These are phyloP conservation scores for Ustilago xerochloae DNA, from an alignment of 1,284 basidiomycete genomes.

Conservation along the genomic window DNA sequence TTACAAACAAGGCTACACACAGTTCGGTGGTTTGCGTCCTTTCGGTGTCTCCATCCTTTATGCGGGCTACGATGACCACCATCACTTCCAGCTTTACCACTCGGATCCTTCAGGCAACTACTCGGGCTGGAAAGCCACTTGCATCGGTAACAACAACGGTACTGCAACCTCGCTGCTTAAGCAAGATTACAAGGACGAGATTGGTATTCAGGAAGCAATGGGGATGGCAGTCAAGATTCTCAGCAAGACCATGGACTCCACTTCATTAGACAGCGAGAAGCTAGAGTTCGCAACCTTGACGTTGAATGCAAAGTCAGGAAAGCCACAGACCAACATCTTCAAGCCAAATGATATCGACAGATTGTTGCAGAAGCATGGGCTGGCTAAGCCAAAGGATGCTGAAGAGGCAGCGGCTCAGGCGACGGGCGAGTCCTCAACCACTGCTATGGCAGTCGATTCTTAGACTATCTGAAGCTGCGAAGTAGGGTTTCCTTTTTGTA, in stretches of 20 bases:
- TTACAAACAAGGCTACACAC: slow-evolving; percentile 98
- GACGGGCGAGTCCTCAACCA: slow-evolving; percentile 6
- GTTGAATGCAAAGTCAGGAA: slow-evolving; percentile 79
- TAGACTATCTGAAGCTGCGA: slow-evolving; percentile 16
- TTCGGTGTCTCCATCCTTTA: slow-evolving; percentile 97
- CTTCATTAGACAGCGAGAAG: slow-evolving; percentile 78
- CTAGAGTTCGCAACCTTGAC: slow-evolving; percentile 94
- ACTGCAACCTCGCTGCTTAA: slow-evolving; percentile 92
- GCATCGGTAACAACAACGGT: slow-evolving; percentile 95
- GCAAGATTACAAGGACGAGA: slow-evolving; percentile 98
- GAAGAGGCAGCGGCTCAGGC: slow-evolving; percentile 49
- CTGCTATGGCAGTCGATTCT: slow-evolving; percentile 59
- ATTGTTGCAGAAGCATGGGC: slow-evolving; percentile 82
- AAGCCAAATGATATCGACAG: slow-evolving; percentile 87
- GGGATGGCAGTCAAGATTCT: slow-evolving; percentile 90
- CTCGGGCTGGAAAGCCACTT: slow-evolving; percentile 98
- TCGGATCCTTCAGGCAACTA: slow-evolving; percentile 99
- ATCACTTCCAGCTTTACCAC: slow-evolving; percentile 97
- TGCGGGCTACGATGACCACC: slow-evolving; percentile 94
- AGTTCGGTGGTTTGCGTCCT: slow-evolving; percentile 95
- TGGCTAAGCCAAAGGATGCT: slow-evolving; percentile 84
- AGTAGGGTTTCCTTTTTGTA: slow-evolving; percentile 8
- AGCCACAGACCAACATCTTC: slow-evolving; percentile 92
- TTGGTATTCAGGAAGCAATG: slow-evolving; percentile 76
- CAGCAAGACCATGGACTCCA: slow-evolving; percentile 99